Conservation (phyloP, 139 green algal genomes). For the Tetraselmis chui region DNA sequence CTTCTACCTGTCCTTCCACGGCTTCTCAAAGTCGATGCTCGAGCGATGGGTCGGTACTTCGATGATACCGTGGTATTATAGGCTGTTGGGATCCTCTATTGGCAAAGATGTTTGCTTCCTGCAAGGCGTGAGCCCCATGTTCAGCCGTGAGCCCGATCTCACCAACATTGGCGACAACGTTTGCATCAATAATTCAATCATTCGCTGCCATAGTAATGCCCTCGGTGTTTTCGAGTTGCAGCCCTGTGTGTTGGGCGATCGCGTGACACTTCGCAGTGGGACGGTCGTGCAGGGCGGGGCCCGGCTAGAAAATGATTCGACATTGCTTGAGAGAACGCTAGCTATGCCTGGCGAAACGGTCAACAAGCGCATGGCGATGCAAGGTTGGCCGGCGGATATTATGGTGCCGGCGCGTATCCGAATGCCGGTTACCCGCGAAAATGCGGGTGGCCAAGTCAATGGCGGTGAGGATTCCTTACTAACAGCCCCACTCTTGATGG, state of each 20-base stretch:
- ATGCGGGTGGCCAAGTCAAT: no score
- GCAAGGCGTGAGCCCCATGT: conserved; percentile 15
- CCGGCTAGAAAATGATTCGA: conserved; percentile 7
- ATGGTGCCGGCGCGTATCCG: neutral
- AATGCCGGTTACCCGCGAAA: no score
- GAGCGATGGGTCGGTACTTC: conserved; percentile 4
- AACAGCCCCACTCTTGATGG: no score
- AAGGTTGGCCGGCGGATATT: conserved; percentile 9
- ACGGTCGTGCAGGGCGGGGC: conserved; percentile 13
- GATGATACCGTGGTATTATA: conserved; percentile 14
- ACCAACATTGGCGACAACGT: conserved; percentile 20
- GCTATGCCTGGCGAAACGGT: conserved; percentile 24
- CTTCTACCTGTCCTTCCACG: conserved; percentile 6
- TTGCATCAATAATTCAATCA: conserved; percentile 14
- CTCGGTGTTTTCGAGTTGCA: conserved; percentile 11
- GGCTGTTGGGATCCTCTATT: conserved; percentile 15
- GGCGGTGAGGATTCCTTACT: no score
- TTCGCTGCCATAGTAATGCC: conserved; percentile 26
- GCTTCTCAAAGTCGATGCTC: neutral
- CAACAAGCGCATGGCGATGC: conserved; percentile 10
- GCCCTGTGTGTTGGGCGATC: conserved; percentile 1
- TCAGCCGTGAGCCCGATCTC: conserved; percentile 22
- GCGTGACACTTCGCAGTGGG: conserved; percentile 12
- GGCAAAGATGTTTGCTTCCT: conserved; percentile 25
- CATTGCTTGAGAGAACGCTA: conserved; percentile 26